Evolutionary conservation across 495 filamentous ascomycete genomes (phyloP).

Genomic region (Neurospora sp.): DNA sequence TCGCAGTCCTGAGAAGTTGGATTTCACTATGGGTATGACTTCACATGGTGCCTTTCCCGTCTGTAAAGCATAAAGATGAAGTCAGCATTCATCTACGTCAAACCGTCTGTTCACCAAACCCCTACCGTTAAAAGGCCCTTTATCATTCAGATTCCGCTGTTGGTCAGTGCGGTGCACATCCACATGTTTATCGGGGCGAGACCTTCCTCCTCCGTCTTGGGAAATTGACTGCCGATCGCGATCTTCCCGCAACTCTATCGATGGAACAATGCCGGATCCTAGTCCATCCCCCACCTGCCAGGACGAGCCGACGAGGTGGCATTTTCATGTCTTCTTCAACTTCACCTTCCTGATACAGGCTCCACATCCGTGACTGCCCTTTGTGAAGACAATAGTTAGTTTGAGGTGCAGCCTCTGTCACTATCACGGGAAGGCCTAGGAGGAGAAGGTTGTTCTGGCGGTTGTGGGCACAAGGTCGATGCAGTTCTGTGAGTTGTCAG

Average conservation of each 20-base stretch:
- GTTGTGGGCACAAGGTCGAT: background rate
- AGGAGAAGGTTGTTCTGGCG: background rate
- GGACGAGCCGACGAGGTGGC: background rate
- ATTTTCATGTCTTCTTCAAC: background rate
- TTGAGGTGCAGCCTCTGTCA: background rate
- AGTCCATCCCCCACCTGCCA: background rate
- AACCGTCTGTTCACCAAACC: background rate
- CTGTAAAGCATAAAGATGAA: background rate
- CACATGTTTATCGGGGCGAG: background rate
- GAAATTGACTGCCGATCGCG: background rate
- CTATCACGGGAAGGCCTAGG: background rate
- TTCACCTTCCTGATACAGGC: background rate
- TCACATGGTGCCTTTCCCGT: background rate
- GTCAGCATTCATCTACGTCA: background rate
- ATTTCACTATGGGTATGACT: background rate
- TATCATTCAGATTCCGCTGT: background rate
- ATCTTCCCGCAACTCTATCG: background rate
- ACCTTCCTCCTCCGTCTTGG: background rate
- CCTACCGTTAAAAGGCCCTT: background rate
- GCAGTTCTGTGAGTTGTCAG: background rate
- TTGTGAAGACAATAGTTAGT: background rate
- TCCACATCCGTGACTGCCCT: background rate
- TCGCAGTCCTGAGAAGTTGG: background rate
- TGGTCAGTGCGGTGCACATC: background rate
- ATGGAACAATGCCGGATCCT: background rate